A percentile compares a stretch with the other conserved stretches of the same genome.
phyloP scores from a whole-genome alignment of 306 rosid species.

The Rosa rugosa region DNA sequence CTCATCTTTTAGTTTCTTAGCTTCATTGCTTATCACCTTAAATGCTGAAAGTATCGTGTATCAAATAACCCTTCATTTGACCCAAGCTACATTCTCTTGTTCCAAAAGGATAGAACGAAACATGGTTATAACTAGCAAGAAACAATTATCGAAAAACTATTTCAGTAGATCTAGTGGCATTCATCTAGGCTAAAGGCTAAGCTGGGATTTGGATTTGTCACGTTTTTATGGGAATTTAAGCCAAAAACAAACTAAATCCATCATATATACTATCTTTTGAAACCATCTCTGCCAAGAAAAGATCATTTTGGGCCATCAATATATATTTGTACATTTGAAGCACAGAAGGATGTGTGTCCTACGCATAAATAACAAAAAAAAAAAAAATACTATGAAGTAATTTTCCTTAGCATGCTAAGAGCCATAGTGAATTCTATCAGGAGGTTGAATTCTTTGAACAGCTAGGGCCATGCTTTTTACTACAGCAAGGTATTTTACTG shows the following conservation, averaged over 20 bases:
- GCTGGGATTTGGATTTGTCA: too few species aligned
- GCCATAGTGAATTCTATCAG: not conserved
- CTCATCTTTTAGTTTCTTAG: not conserved
- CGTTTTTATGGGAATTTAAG: too few species aligned
- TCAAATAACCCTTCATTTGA: not conserved
- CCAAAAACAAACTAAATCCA: not conserved
- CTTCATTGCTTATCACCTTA: not conserved
- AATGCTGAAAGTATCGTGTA: not conserved
- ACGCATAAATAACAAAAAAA: not conserved
- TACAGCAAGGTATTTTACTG: not conserved
- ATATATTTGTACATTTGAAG: not conserved
- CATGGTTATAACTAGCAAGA: constrained; percentile 1
- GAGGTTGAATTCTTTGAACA: not conserved
- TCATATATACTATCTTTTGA: too few species aligned
- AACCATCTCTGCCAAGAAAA: not conserved
- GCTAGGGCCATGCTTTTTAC: not conserved
- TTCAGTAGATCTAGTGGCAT: too few species aligned
- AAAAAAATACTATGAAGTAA: not conserved
- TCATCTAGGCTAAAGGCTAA: too few species aligned
- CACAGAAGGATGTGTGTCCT: not conserved
- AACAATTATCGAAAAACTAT: too few species aligned
- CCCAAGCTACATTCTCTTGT: not conserved
- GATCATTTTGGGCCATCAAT: not conserved
- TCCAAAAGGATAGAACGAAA: not conserved
- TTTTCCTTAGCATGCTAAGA: not conserved